A percentile compares a stretch with the other conserved stretches of the same genome.
Evolutionary conservation across 2,329 filamentous ascomycete genomes (phyloP).

Genomic region (Colletotrichum noveboracense): DNA sequence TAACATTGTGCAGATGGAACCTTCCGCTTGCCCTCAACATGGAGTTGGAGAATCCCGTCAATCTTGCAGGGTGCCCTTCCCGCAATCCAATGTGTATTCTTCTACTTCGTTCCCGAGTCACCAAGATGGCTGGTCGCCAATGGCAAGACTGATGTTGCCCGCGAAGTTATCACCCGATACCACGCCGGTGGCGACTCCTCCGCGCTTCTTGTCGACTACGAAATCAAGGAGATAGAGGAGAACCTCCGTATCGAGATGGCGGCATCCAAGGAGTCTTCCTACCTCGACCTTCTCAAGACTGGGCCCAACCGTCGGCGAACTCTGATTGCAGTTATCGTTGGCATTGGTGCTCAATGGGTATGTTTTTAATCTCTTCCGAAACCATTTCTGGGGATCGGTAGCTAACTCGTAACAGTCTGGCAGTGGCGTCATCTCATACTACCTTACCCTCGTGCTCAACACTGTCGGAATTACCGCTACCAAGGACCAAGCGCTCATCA

Average conservation of each 20-base stretch:
- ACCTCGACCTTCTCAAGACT: slow-evolving; percentile 31
- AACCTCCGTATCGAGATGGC: slow-evolving; percentile 52
- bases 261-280: slow-evolving; percentile 41
- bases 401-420: slow-evolving; percentile 10
- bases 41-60: slow-evolving; percentile 31
- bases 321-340: slow-evolving; percentile 28
- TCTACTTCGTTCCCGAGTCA: slow-evolving; percentile 56
- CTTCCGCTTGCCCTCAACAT: slow-evolving; percentile 35
- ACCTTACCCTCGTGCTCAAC: slow-evolving; percentile 38
- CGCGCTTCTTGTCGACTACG: slow-evolving; percentile 24
- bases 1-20: slow-evolving; percentile 23
- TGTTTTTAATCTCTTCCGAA: rapidly evolving
- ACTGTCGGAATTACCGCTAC: slow-evolving; percentile 33
- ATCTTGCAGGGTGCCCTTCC: slow-evolving; percentile 45
- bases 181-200: slow-evolving; percentile 53
- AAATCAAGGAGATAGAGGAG: slow-evolving; percentile 49
- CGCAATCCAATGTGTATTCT: neutral
- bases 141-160: slow-evolving; percentile 55
- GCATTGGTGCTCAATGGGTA: slow-evolving; percentile 31
- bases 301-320: slow-evolving; percentile 30
- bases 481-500: slow-evolving; percentile 44
- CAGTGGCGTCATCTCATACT: slow-evolving; percentile 41
- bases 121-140: slow-evolving; percentile 67
- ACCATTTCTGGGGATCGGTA: neutral
- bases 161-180: slow-evolving; percentile 57